Evolutionary conservation across 345 rosid species (phyloP), one percentile per base, ranked within the genome.

Genomic region (Rhodamnia argentea): DNA sequence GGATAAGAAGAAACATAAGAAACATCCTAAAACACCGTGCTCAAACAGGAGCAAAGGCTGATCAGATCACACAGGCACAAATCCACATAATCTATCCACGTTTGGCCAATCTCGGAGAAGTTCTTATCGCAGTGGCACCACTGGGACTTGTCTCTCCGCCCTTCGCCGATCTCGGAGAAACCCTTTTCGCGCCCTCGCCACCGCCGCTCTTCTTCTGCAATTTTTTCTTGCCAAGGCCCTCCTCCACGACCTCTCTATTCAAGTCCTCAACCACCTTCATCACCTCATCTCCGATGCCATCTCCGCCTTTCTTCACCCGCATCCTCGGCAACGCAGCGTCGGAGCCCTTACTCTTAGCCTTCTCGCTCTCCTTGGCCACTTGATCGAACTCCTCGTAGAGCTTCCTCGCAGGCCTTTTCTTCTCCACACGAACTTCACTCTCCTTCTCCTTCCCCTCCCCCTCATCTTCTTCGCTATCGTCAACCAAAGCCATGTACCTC

Each of bases 351-450:
- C 47, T 22, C 47, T 70, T 70, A 37, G 86, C 47, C 26, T 47
- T 54, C 47, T 75, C 87, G 76, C 57, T 26, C 15, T 89, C 90
- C 59, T 32, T 85, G 0, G 95, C 98, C 37, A 93, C 99, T 55
- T 87, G 86, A 23, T 97, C 97, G 78, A 97, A 97, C 37, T 97
- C 99, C 57, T 90, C 96, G 13, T 88, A 90, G 52, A 96, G 87
- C 57, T 92, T 96, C 87, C 98, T 88, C 82, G 86, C 94, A 10
- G 91, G 89, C 76, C 47, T 87, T 87, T 88, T 91, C 89, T 70
- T 84, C 32, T 70, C 86, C 90, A 47, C 81, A 6, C 81, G 81
- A 11, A 37, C 81, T 0, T 83, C 55, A 1, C 85, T 83, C n/a
- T 37, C 85, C 70, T 24, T 44, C 70, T 26, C 53, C 83, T 44